These are phyloP conservation scores for Rhododendron griersonianum DNA, from an alignment of 148 eudicot genomes.

Conservation along the genomic window DNA sequence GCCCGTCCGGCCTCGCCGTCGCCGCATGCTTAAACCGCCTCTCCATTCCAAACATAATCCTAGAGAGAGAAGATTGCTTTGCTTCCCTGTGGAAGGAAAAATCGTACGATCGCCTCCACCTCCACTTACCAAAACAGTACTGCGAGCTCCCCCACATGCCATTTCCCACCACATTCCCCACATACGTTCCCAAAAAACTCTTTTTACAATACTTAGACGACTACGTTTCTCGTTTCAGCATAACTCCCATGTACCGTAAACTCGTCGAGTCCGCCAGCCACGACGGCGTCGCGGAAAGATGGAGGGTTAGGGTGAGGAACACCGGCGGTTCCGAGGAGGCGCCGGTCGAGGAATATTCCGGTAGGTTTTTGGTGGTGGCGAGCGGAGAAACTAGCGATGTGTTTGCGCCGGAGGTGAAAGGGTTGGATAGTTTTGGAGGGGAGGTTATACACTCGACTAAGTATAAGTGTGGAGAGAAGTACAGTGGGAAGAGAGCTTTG, in stretches of 20 bases:
- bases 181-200: conserved; percentile 28
- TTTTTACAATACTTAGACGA: conserved; percentile 57
- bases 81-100: conserved; percentile 72
- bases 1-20: conserved; percentile 68
- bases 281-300: conserved; percentile 27
- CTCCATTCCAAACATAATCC: conserved; percentile 50
- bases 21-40: conserved; percentile 55
- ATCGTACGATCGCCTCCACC: conserved; percentile 69
- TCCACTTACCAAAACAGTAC: conserved; percentile 54
- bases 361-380: conserved; percentile 73
- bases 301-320: conserved; percentile 37
- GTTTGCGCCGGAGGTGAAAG: conserved; percentile 50
- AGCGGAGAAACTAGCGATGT: conserved; percentile 64
- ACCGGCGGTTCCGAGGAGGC: neutral
- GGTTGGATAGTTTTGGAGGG: conserved; percentile 49
- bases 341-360: conserved; percentile 39
- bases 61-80: conserved; percentile 65
- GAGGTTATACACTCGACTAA: conserved; percentile 58
- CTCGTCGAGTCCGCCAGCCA: conserved; percentile 42
- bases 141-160: conserved; percentile 55
- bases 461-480: conserved; percentile 54
- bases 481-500: conserved; percentile 40
- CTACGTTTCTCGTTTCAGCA: conserved; percentile 50
- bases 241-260: conserved; percentile 40
- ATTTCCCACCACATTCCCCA: conserved; percentile 38